Percentiles rank a stretch among this genome's conserved stretches.
These are phyloP conservation scores for Phialophora chinensis DNA, from an alignment of 2,329 filamentous ascomycete species.

Conservation along the genomic window DNA sequence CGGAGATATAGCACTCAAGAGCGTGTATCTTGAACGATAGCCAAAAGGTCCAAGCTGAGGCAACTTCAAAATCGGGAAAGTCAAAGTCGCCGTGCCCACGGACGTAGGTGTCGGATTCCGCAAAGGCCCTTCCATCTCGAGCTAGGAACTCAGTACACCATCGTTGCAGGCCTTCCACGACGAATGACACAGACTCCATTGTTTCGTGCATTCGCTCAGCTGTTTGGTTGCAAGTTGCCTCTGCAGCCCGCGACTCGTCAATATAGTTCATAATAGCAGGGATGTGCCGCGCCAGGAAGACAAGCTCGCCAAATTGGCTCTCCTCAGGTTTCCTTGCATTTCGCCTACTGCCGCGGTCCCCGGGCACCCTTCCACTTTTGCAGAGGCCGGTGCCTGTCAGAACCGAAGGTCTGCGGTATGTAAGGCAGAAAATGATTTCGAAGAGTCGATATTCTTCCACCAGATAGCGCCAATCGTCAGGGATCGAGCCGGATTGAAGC, in stretches of 20 bases:
- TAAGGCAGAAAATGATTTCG: constrained; percentile 11
- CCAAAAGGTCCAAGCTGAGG: constrained; percentile 7
- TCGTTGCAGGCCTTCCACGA: not conserved
- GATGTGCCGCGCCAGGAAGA: not conserved
- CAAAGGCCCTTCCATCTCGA: not conserved
- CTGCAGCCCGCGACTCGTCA: not conserved
- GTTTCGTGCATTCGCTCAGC: not conserved
- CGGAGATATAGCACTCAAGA: constrained; percentile 5
- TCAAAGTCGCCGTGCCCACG: not conserved
- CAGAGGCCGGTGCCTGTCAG: constrained; percentile 2
- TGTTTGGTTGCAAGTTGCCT: not conserved
- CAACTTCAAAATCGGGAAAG: constrained; percentile 6
- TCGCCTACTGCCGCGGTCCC: not conserved
- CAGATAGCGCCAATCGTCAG: not conserved
- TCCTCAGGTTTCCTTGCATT: not conserved
- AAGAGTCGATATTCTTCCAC: constrained; percentile 16
- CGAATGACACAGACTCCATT: not conserved
- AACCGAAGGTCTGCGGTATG: constrained; percentile 8
- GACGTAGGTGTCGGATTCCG: not conserved
- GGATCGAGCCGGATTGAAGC: constrained; percentile 7
- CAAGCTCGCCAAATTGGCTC: constrained; percentile 9
- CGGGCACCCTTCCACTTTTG: not conserved
- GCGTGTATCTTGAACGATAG: constrained; percentile 11
- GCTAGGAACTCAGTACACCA: constrained; percentile 7
- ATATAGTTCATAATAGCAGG: constrained; percentile 13